Conservation (phyloP, 768 basidiomycete genomes). For the Lactarius tabidus region DNA sequence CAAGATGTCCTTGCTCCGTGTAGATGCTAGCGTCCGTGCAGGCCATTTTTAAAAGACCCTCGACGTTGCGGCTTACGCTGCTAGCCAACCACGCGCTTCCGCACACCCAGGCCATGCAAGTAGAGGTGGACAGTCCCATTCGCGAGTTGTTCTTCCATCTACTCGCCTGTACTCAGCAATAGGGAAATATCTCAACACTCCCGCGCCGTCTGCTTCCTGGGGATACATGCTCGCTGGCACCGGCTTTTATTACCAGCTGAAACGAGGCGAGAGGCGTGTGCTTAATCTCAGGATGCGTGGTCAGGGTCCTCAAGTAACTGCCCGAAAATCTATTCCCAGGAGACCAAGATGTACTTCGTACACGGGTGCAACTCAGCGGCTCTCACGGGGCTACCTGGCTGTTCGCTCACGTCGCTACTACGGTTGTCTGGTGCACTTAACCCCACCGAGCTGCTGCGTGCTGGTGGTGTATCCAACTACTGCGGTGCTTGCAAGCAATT, state of each 20-base stretch:
- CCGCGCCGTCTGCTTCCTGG: too few species aligned
- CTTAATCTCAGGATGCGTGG: not conserved
- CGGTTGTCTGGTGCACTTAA: too few species aligned
- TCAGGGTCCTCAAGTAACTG: not conserved
- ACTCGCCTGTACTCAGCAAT: constrained; percentile 36
- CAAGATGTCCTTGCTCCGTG: too few species aligned
- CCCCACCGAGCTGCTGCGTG: too few species aligned
- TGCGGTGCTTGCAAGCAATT: too few species aligned
- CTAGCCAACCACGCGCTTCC: constrained; percentile 36
- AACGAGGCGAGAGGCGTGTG: not conserved
- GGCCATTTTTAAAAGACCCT: constrained; percentile 86
- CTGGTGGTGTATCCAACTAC: too few species aligned
- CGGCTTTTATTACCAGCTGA: not conserved
- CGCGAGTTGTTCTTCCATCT: constrained; percentile 74
- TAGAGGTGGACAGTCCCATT: constrained; percentile 63
- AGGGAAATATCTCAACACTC: not conserved
- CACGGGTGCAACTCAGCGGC: too few species aligned
- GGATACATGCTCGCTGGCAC: too few species aligned
- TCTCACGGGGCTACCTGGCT: too few species aligned
- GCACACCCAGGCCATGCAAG: constrained; percentile 48
- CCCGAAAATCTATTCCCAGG: too few species aligned
- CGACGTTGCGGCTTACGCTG: constrained; percentile 71
- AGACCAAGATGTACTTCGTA: too few species aligned
- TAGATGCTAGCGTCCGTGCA: constrained; percentile 35
- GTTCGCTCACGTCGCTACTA: too few species aligned